Conservation (phyloP, 1,284 basidiomycete species). For the Thecaphora frezii region DNA sequence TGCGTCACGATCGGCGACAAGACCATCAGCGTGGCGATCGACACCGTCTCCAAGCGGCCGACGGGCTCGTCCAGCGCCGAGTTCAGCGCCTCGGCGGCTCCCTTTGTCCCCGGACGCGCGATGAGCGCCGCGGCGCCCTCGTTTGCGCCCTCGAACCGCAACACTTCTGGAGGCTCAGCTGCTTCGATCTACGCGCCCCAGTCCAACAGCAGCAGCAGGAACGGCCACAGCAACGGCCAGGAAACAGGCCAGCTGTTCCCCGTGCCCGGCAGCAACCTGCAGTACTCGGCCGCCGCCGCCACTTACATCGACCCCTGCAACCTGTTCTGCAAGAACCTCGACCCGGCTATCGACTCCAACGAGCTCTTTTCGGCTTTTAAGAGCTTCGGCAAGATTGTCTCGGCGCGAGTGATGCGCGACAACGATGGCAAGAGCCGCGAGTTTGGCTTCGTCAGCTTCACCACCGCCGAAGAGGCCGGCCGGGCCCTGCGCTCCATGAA, state of each 20-base stretch:
- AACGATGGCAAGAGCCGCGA: conserved; percentile 79
- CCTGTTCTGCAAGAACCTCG: conserved; percentile 54
- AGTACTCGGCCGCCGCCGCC: conserved; percentile 40
- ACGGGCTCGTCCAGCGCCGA: conserved; percentile 9
- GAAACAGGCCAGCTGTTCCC: conserved; percentile 10
- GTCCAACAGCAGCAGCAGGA: neutral
- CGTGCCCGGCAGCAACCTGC: conserved; percentile 31
- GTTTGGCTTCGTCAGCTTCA: conserved; percentile 89
- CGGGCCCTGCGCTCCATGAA: conserved; percentile 74
- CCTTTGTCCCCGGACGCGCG: conserved; percentile 34
- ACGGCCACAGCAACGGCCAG: conserved; percentile 6
- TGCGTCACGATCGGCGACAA: conserved; percentile 45
- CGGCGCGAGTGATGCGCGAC: conserved; percentile 90
- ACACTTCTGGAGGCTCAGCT: conserved; percentile 29
- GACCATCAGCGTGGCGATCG: conserved; percentile 46
- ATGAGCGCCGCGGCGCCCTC: conserved; percentile 41
- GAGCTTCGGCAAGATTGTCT: conserved; percentile 60
- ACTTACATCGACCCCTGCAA: conserved; percentile 54
- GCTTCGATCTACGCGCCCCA: conserved; percentile 36
- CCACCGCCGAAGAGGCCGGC: conserved; percentile 63
- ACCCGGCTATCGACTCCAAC: conserved; percentile 33
- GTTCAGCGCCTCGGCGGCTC: conserved; percentile 36
- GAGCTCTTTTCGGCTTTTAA: conserved; percentile 44
- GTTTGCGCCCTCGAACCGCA: conserved; percentile 32
- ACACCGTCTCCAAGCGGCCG: conserved; percentile 14